Evolutionary conservation across 78 protist species (phyloP).

Genomic region (Polysphondylium violaceum): DNA sequence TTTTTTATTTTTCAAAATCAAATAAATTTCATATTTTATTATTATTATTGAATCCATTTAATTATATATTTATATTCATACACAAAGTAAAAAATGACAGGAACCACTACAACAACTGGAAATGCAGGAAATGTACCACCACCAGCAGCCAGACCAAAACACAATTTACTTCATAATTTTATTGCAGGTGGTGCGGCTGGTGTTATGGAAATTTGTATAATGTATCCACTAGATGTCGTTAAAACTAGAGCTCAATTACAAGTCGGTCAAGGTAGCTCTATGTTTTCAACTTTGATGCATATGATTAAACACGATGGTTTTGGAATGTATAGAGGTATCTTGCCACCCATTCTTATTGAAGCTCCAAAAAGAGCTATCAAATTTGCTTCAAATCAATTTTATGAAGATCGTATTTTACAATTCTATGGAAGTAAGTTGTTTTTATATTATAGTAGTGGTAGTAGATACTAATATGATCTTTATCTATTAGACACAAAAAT

Average conservation of each 20-base stretch:
- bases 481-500: slow-evolving; percentile 11
- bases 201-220: slow-evolving; percentile 77
- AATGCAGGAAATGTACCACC: slow-evolving; percentile 11
- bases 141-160: slow-evolving; percentile 35
- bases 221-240: slow-evolving; percentile 90
- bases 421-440: slow-evolving; percentile 28
- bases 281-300: slow-evolving; percentile 31
- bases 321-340: slow-evolving; percentile 85
- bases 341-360: slow-evolving; percentile 85
- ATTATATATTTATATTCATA: not conserved
- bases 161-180: slow-evolving; percentile 66
- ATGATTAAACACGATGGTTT: slow-evolving; percentile 85
- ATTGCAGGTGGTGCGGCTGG: slow-evolving; percentile 84
- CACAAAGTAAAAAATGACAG: not conserved
- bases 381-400: slow-evolving; percentile 85
- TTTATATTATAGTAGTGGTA: not conserved
- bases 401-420: slow-evolving; percentile 28
- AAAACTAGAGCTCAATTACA: slow-evolving; percentile 86
- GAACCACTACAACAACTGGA: too few species aligned
- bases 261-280: slow-evolving; percentile 73
- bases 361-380: slow-evolving; percentile 91
- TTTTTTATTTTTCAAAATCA: too few species aligned
- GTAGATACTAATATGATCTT: not conserved
- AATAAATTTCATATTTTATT: too few species aligned
- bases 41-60: not conserved